Percentiles rank a stretch among this genome's conserved stretches.
These are phyloP conservation scores for Suillus americanus DNA, from an alignment of 768 basidiomycete genomes.

Conservation along the genomic window DNA sequence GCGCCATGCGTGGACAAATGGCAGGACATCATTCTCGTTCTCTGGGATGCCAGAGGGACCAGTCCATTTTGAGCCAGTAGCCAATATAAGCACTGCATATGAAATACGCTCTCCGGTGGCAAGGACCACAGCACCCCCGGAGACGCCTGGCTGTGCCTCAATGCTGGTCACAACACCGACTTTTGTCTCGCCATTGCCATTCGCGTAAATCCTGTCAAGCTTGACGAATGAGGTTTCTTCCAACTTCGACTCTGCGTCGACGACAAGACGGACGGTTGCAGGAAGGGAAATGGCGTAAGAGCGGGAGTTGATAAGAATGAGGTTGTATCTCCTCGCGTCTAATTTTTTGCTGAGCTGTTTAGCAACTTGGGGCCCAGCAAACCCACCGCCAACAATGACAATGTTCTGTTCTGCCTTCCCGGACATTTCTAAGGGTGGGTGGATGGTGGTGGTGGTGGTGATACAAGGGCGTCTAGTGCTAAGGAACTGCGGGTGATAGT, in stretches of 20 bases:
- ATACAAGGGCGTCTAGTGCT: neutral
- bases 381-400: slow-evolving; percentile 58
- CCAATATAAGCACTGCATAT: slow-evolving; percentile 59
- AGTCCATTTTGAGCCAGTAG: slow-evolving; percentile 56
- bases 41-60: slow-evolving; percentile 49
- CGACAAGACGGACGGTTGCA: slow-evolving; percentile 52
- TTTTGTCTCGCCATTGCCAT: slow-evolving; percentile 42
- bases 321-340: slow-evolving; percentile 43
- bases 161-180: slow-evolving; percentile 40
- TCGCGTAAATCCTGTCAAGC: slow-evolving; percentile 47
- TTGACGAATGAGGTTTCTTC: slow-evolving; percentile 50
- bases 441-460: neutral
- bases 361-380: slow-evolving; percentile 44
- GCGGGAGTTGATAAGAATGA: slow-evolving; percentile 55
- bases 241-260: slow-evolving; percentile 32
- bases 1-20: slow-evolving; percentile 33
- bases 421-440: slow-evolving; percentile 9
- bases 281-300: slow-evolving; percentile 52
- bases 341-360: slow-evolving; percentile 51
- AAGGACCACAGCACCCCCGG: slow-evolving; percentile 51
- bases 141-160: slow-evolving; percentile 28
- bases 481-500: neutral
- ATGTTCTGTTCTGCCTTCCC: slow-evolving; percentile 34
- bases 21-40: slow-evolving; percentile 24
- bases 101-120: slow-evolving; percentile 46